These are phyloP conservation scores for Termitomyces sp. DNA, from an alignment of 768 basidiomycete species.

Conservation along the genomic window DNA sequence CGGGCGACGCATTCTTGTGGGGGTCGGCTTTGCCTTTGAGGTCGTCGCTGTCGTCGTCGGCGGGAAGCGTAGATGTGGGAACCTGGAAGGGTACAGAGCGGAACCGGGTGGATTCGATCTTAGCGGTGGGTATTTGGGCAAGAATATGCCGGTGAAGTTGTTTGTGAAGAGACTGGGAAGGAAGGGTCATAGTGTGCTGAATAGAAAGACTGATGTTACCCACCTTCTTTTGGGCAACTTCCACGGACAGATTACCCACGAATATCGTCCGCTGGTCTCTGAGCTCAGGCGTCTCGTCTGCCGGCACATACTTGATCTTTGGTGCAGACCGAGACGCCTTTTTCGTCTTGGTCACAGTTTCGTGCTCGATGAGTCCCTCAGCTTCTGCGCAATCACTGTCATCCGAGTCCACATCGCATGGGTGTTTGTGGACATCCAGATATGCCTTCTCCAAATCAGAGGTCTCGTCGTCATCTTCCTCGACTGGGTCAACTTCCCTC, in stretches of 20 bases:
- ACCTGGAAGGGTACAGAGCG: slow-evolving; percentile 88
- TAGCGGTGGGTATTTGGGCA: slow-evolving; percentile 62
- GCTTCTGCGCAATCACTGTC: neutral
- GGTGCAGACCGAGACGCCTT: slow-evolving; percentile 18
- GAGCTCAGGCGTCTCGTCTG: slow-evolving; percentile 67
- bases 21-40: slow-evolving; percentile 26
- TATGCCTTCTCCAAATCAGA: slow-evolving; percentile 32
- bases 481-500: slow-evolving; percentile 13
- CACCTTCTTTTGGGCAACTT: slow-evolving; percentile 75
- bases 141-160: slow-evolving; percentile 75
- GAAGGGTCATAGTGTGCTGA: neutral
- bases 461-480: slow-evolving; percentile 26
- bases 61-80: slow-evolving; percentile 63
- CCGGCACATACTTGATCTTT: slow-evolving; percentile 49
- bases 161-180: slow-evolving; percentile 62
- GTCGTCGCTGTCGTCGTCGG: slow-evolving; percentile 33
- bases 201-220: slow-evolving; percentile 15
- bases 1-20: slow-evolving; percentile 16
- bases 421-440: slow-evolving; percentile 3
- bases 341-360: slow-evolving; percentile 42
- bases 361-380: slow-evolving; percentile 42
- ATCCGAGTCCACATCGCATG: slow-evolving; percentile 15
- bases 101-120: slow-evolving; percentile 91
- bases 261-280: slow-evolving; percentile 86
- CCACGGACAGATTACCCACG: slow-evolving; percentile 80